Conservation (phyloP, 805 yeast species). For the Candida succiphila region DNA sequence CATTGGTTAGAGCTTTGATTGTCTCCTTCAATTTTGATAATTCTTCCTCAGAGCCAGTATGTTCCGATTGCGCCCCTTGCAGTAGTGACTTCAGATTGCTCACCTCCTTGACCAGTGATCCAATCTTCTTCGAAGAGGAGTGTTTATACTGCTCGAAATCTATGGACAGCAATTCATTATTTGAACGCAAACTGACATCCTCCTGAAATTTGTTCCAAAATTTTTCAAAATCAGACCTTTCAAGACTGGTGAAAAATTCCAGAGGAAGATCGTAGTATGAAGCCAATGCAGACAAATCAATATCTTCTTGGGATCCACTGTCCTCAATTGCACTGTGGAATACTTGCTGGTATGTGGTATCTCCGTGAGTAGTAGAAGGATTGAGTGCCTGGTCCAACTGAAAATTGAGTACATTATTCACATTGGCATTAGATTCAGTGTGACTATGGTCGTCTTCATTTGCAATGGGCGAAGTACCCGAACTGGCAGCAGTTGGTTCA, state of each 20-base stretch:
- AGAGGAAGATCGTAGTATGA: constrained; percentile 24
- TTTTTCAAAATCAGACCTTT: constrained; percentile 13
- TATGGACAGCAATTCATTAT: constrained; percentile 25
- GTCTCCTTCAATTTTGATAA: constrained; percentile 3
- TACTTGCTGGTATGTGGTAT: too few species aligned
- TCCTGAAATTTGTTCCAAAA: constrained; percentile 23
- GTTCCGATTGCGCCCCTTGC: constrained; percentile 11
- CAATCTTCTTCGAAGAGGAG: constrained; percentile 21
- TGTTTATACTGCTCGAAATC: constrained; percentile 31
- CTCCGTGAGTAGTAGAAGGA: too few species aligned
- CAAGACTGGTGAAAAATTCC: constrained; percentile 12
- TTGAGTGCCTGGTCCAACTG: too few species aligned
- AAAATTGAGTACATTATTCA: too few species aligned
- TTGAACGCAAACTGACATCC: constrained; percentile 26
- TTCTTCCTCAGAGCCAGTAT: constrained; percentile 10
- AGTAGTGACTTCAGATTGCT: constrained; percentile 9
- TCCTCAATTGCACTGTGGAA: too few species aligned
- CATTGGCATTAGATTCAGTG: neutral
- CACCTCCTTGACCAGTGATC: constrained; percentile 19
- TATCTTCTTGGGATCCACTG: too few species aligned
- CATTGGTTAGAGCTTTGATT: constrained; percentile 4
- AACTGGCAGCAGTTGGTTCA: too few species aligned
- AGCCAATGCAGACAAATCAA: constrained; percentile 14
- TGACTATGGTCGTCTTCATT: constrained; percentile 4
- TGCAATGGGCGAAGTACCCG: too few species aligned